These are phyloP conservation scores for Incumbomyces lentus DNA, from an alignment of 2,329 filamentous ascomycete genomes.

Conservation along the genomic window DNA sequence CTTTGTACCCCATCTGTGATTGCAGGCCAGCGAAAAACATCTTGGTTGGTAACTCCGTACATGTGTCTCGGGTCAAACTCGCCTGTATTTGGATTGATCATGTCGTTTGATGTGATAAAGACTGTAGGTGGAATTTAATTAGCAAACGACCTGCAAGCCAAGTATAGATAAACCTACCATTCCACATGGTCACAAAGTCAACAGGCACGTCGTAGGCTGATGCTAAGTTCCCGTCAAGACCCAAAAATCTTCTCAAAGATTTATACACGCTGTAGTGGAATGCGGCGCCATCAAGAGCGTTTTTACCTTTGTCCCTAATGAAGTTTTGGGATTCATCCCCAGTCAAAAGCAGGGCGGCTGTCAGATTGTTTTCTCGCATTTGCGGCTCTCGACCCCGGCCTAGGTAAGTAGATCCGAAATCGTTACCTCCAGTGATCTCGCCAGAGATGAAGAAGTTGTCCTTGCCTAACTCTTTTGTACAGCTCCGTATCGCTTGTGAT, in stretches of 20 bases:
- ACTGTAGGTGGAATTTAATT: no score
- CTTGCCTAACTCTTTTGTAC: slow-evolving; percentile 46
- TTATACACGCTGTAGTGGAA: slow-evolving; percentile 56
- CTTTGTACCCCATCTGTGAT: slow-evolving; percentile 47
- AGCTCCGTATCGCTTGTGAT: slow-evolving; percentile 44
- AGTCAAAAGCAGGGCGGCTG: slow-evolving; percentile 38
- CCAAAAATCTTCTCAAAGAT: slow-evolving; percentile 51
- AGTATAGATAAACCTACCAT: slow-evolving; percentile 39
- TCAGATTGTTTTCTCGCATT: slow-evolving; percentile 36
- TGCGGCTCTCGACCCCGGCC: slow-evolving; percentile 48
- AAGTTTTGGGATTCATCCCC: neutral
- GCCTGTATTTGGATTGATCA: slow-evolving; percentile 50
- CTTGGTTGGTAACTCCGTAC: slow-evolving; percentile 55
- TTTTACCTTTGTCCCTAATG: slow-evolving; percentile 26
- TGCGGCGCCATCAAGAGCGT: slow-evolving; percentile 48
- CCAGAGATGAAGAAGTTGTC: slow-evolving; percentile 53
- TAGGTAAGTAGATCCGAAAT: slow-evolving; percentile 48
- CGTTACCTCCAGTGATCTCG: slow-evolving; percentile 52
- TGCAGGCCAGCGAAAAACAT: slow-evolving; percentile 55
- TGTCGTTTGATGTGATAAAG: slow-evolving; percentile 38
- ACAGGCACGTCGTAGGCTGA: slow-evolving; percentile 44
- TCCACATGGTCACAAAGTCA: slow-evolving; percentile 48
- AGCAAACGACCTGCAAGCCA: no score
- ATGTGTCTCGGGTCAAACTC: slow-evolving; percentile 54
- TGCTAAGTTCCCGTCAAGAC: slow-evolving; percentile 46